phyloP scores from a whole-genome alignment of 1,139 yeast genomes.

The Yarrowia galli region DNA sequence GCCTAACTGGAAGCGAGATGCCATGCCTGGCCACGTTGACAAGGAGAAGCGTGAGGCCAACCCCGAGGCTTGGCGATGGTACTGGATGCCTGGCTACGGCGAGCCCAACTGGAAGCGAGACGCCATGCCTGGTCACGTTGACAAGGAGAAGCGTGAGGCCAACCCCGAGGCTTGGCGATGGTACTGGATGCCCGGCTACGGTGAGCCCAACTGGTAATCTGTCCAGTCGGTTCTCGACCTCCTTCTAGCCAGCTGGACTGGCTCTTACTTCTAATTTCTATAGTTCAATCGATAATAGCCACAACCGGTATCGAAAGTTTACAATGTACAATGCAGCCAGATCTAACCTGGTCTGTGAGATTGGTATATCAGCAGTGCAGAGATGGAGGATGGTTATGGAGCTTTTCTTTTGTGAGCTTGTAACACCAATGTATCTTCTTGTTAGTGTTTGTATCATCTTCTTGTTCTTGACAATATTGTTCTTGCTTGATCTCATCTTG shows the following conservation, averaged over 20 bases:
- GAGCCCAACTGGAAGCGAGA: constrained; percentile 30
- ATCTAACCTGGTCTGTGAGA: neutral
- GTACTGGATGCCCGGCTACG: constrained; percentile 15
- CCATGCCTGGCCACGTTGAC: neutral
- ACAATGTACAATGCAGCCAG: too few relatives aligned
- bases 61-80: constrained; percentile 28
- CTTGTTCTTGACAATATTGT: neutral
- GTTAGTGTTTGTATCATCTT: neutral
- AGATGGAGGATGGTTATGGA: neutral
- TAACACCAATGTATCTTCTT: neutral
- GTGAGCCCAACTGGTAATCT: constrained; percentile 27
- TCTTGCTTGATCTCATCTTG: neutral
- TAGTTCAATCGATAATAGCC: neutral
- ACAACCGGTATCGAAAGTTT: too few relatives aligned
- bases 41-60: constrained; percentile 7
- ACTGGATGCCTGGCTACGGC: constrained; percentile 8
- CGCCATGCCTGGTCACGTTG: neutral
- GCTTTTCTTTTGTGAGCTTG: neutral
- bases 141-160: constrained; percentile 6
- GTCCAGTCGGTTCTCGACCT: neutral
- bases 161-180: constrained; percentile 25
- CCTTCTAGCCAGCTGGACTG: constrained; percentile 18
- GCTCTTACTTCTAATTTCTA: constrained; percentile 1
- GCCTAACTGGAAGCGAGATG: constrained; percentile 36
- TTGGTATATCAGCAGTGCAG: too few relatives aligned